Evolutionary conservation across 352 stramenopile species (phyloP).

Genomic region (Phytophthora citricola): DNA sequence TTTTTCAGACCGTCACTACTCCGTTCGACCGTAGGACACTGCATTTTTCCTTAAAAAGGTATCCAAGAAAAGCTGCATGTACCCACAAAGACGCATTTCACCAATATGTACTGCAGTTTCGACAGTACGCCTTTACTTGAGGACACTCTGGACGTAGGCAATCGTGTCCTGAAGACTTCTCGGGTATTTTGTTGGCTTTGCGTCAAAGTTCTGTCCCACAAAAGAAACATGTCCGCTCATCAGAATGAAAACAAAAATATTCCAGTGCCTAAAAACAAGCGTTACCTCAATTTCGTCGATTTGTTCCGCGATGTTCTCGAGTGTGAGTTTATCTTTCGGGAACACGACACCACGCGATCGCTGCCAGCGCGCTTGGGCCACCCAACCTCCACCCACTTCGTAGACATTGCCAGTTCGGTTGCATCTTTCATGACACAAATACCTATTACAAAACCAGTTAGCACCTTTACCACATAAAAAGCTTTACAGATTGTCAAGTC

Average conservation of each 20-base stretch:
- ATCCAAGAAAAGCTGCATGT: too few relatives aligned
- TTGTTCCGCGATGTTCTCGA: conserved; percentile 55
- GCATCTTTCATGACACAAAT: conserved; percentile 85
- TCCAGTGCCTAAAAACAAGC: neutral
- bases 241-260: neutral
- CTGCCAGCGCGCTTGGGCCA: conserved; percentile 81
- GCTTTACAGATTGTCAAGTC: neutral
- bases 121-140: conserved; percentile 7
- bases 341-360: conserved; percentile 69
- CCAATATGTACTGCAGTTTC: neutral
- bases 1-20: too few relatives aligned
- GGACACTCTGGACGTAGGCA: conserved; percentile 39
- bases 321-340: conserved; percentile 45
- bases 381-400: conserved; percentile 85
- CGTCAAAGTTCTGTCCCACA: conserved; percentile 58
- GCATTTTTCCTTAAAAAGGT: too few relatives aligned
- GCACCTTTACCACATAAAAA: neutral
- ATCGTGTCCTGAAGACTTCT: conserved; percentile 70
- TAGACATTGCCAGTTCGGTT: conserved; percentile 78
- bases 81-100: too few relatives aligned
- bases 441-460: conserved; percentile 38
- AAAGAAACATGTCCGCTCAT: neutral
- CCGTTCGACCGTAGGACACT: too few relatives aligned
- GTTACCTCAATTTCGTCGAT: conserved; percentile 71
- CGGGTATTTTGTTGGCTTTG: conserved; percentile 60